Evolutionary conservation across 306 rosid species (phyloP), one percentile per base, ranked within the genome.

Genomic region (Quercus glauca): DNA sequence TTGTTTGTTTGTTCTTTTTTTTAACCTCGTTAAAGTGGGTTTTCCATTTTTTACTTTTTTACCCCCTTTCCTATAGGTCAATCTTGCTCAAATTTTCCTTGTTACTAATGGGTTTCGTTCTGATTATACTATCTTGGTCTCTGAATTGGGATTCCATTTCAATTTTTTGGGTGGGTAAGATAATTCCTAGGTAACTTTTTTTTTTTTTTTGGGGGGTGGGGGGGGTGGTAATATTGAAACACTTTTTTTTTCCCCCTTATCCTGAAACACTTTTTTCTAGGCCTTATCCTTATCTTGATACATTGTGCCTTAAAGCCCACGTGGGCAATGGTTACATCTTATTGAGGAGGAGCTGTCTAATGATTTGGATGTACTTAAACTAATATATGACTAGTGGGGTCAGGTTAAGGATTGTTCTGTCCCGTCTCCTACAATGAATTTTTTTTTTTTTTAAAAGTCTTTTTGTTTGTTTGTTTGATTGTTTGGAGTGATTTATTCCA

Each of bases 281-380:
- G 17, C 61, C 41, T 77, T 73, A 76, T 79, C 79, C 79, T 78
- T 76, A 72, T 79, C 82, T 68, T 59, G 53, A 23, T 20, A 55
- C 55, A 55, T 51, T 75, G 56, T 74, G 59, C 43, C 4, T 67
- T 18, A 20, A 41, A 35, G 70, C 49, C 79, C 72, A 75, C 81
- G 73, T 81, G 76, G 60, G 52, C 19, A 21, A 28, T 77, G 73
- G 79, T 70, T 70, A 81, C 81, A 75, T 75, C 60, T 71, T 67
- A 71, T 41, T 43, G 61, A 23, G 55, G 61, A 23, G 76, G 23
- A 26, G 41, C 60, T 5, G 4, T 37, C 28, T 43, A 73, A 28
- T 64, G 19, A 19, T 58, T 71, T 77, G 19, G 70, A 29, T 70
- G 57, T n/a, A 23, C 17, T 18, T 19, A 33, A 68, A 33, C n/a